Evolutionary conservation across 306 rosid genomes (phyloP).

Genomic region (Dalbergia cochinchinensis): DNA sequence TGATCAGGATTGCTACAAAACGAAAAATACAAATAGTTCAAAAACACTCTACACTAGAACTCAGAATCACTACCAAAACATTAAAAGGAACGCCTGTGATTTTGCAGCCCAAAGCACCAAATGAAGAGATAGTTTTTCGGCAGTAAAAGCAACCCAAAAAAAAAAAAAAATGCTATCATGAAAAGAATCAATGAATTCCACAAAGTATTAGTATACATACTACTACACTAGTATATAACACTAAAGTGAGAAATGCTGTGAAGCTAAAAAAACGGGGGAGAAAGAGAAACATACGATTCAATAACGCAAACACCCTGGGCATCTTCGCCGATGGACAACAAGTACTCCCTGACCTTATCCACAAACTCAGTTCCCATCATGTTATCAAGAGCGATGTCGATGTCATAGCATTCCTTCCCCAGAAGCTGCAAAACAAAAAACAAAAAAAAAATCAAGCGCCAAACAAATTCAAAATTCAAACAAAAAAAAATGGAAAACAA

Average conservation of each 20-base stretch:
- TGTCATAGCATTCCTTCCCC: constrained; percentile 89
- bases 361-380: constrained; percentile 94
- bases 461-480: background rate
- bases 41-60: background rate
- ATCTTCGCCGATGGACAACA: constrained; percentile 77
- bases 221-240: background rate
- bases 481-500: no score
- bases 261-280: background rate
- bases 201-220: background rate
- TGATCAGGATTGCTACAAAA: constrained; percentile 94
- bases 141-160: background rate
- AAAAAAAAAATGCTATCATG: background rate
- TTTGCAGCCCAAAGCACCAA: constrained; percentile 9
- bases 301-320: constrained; percentile 90
- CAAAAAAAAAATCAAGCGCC: constrained; percentile 11
- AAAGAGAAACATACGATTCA: constrained; percentile 59
- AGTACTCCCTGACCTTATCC: constrained; percentile 76
- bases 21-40: background rate
- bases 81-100: constrained; percentile 5
- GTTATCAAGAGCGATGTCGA: constrained; percentile 87
- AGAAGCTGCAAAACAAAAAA: constrained; percentile 65
- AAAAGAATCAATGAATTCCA: background rate
- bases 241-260: background rate
- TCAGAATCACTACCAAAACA: background rate
- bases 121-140: background rate